These are phyloP conservation scores for Acorus gramineus DNA, from an alignment of 106 monocot species.

Conservation along the genomic window DNA sequence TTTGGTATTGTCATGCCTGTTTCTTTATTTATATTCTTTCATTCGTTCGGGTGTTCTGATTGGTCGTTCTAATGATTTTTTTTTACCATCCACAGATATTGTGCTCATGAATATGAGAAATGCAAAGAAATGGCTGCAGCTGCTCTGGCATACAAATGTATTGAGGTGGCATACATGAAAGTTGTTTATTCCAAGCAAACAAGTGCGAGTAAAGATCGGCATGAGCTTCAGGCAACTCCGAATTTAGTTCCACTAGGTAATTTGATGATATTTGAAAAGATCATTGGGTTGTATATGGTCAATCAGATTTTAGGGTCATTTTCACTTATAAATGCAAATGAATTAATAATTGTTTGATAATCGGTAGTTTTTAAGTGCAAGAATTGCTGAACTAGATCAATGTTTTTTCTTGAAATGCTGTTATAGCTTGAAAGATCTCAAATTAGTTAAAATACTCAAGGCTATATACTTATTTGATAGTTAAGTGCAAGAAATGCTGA, in stretches of 20 bases:
- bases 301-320: not conserved
- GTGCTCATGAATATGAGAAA: slow-evolving; percentile 74
- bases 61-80: too few relatives aligned
- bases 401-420: too few relatives aligned
- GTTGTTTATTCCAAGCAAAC: slow-evolving; percentile 67
- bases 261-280: not conserved
- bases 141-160: slow-evolving; percentile 89
- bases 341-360: too few relatives aligned
- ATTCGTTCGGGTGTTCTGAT: too few relatives aligned
- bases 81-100: slow-evolving; percentile 35
- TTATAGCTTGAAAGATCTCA: too few relatives aligned
- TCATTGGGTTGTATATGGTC: not conserved
- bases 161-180: slow-evolving; percentile 92
- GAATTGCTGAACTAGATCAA: too few relatives aligned
- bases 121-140: slow-evolving; percentile 78
- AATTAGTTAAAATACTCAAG: too few relatives aligned
- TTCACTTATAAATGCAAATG: not conserved
- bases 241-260: slow-evolving; percentile 44
- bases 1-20: too few relatives aligned
- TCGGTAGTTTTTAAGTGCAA: too few relatives aligned
- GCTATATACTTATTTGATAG: too few relatives aligned
- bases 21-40: too few relatives aligned
- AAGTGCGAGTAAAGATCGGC: slow-evolving; percentile 60
- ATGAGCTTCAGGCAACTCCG: slow-evolving; percentile 44
- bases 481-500: too few relatives aligned